Base-by-base conservation (phyloP, 176 grass and related monocot species). In the Oryza brachyantha region DNA sequence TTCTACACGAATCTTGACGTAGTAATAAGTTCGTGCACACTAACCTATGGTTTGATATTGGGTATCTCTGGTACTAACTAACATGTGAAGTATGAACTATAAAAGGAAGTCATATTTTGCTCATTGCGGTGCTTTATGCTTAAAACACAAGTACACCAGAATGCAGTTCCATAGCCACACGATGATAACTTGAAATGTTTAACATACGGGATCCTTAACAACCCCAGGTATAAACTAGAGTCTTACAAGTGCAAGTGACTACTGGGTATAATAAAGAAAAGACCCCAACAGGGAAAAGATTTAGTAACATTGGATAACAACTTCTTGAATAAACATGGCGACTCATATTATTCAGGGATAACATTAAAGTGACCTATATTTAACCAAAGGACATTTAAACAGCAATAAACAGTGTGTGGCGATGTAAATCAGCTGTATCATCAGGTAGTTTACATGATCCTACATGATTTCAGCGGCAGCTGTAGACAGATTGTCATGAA, bases 401-500 rank as follows among this genome's bases (percentile, higher is more conserved):
- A 11, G 19, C 74, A 77, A 64, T 14, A 45, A 29, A 13, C 8
- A 39, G 25, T 35, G 38, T 50, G 61, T 70, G 38, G 22, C 57
- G 64, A 58, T 32, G 36, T 42, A 75, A 67, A 68, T 84, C 25
- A 66, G 39, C 9, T 67, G 66, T 52, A 29, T 13, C 31, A 54
- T 68, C 5, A 54, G 16, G 64, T 70, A 22, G 29, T 38, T 70
- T 25, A 61, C 10, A 10, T 43, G 29, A 62, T 39, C 29, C 17
- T 29, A 29, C 34, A 54, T 29, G 37, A 39, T 68, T 39, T 57
- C n/a, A 60, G 17, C 4, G 13, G 48, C 11, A 21, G 58, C 58
- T 64, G 10, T n/a, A 31, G 29, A 31, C 43, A 63, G 42, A 31
- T 22, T 32, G 2, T 3, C 29, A 13, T 35, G 29, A 31, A 5